Evolutionary conservation across 2,329 filamentous ascomycete genomes (phyloP).

Genomic region (Annulohypoxylon truncatum): DNA sequence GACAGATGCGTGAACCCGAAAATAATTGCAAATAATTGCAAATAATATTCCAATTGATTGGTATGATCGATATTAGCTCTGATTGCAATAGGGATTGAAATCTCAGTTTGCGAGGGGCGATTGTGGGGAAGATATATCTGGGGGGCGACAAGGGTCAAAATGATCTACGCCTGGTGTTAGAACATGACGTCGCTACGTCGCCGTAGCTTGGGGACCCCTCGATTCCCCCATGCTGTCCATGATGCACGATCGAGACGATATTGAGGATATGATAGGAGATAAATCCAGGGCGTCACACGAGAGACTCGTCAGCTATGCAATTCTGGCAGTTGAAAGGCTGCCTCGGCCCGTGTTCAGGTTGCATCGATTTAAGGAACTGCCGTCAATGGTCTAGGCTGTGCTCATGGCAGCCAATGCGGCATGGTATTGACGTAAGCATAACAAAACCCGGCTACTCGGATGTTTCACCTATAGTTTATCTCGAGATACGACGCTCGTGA

Average conservation of each 20-base stretch:
- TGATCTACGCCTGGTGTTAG: background rate
- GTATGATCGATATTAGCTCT: background rate
- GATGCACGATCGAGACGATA: background rate
- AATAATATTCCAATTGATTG: background rate
- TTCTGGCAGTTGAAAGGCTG: constrained; percentile 14
- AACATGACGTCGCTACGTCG: constrained; percentile 26
- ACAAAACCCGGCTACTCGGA: background rate
- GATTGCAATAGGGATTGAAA: background rate
- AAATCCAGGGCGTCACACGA: constrained; percentile 10
- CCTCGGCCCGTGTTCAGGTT: constrained; percentile 20
- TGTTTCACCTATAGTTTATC: background rate
- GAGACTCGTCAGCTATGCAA: constrained; percentile 14
- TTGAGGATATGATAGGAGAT: constrained; percentile 16
- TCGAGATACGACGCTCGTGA: too few species aligned
- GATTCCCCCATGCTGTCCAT: constrained; percentile 6
- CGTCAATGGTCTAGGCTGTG: constrained; percentile 22
- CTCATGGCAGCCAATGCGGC: constrained; percentile 2
- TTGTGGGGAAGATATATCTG: constrained; percentile 15
- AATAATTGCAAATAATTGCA: constrained; percentile 3
- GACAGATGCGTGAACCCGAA: background rate
- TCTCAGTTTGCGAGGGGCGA: background rate
- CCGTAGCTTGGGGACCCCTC: background rate
- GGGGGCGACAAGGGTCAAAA: background rate
- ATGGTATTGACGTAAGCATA: constrained; percentile 18
- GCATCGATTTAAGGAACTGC: constrained; percentile 26